Conservation (phyloP, 1,139 yeast genomes). For the Kazachstania sp. region DNA sequence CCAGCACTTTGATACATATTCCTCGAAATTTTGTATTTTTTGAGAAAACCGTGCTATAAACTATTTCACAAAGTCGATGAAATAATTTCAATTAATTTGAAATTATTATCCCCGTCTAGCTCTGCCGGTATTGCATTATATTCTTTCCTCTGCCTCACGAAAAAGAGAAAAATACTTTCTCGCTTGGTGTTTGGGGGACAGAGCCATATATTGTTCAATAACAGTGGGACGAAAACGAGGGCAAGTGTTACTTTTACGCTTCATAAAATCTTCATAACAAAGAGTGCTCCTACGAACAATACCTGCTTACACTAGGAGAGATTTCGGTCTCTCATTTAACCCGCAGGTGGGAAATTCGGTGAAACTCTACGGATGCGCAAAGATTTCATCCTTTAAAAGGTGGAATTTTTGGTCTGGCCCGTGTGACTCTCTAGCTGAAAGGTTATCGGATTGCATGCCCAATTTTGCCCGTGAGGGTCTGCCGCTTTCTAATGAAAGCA, state of each 20-base stretch:
- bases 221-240: too few relatives aligned
- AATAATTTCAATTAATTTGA: neutral
- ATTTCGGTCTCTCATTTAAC: neutral
- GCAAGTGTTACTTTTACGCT: too few relatives aligned
- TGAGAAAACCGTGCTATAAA: too few relatives aligned
- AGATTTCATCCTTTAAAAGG: neutral
- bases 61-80: neutral
- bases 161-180: too few relatives aligned
- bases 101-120: constrained; percentile 7
- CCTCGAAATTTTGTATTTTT: too few relatives aligned
- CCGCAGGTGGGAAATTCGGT: constrained; percentile 35
- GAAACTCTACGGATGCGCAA: constrained; percentile 24
- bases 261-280: too few relatives aligned
- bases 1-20: too few relatives aligned
- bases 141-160: too few relatives aligned
- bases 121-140: neutral
- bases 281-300: constrained; percentile 20
- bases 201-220: too few relatives aligned
- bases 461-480: constrained; percentile 22
- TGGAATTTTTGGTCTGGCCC: neutral
- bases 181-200: too few relatives aligned
- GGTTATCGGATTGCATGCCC: neutral
- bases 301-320: constrained; percentile 21
- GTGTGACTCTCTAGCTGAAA: neutral
- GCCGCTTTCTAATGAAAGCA: constrained; percentile 18